phyloP scores from a whole-genome alignment of 495 filamentous ascomycete genomes.

The Recurvomyces mirabilis region DNA sequence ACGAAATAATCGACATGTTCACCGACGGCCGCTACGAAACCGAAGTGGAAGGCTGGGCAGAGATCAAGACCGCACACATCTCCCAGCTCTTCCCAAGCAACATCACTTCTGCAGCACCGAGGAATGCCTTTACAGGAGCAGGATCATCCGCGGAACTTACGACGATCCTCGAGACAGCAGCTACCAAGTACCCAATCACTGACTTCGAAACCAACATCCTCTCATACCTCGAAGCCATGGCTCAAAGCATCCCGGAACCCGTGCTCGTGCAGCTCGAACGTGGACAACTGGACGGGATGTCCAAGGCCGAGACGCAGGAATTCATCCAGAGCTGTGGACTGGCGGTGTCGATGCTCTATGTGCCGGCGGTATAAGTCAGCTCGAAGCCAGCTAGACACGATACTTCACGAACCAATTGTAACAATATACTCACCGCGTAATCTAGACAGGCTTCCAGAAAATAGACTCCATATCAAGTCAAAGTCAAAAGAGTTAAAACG shows the following conservation, averaged over 20 bases:
- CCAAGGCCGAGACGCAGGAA: conserved; percentile 21
- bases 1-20: conserved; percentile 26
- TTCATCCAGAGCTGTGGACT: conserved; percentile 18
- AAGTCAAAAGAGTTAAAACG: no score
- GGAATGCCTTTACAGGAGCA: conserved; percentile 8
- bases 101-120: conserved; percentile 8
- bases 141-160: conserved; percentile 9
- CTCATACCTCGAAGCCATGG: conserved; percentile 21
- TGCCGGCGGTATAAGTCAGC: no score
- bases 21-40: conserved; percentile 13
- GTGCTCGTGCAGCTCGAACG: conserved; percentile 28
- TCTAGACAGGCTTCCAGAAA: no score
- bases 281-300: conserved; percentile 24
- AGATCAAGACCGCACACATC: conserved; percentile 16
- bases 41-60: conserved; percentile 24
- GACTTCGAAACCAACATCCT: conserved; percentile 22
- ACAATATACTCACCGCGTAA: no score
- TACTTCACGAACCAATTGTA: no score
- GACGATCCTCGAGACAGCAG: conserved; percentile 4
- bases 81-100: conserved; percentile 3
- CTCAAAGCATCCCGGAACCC: conserved; percentile 17
- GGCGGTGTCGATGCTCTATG: no score
- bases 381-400: no score
- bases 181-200: conserved; percentile 8
- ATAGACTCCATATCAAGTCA: no score